Conservation (phyloP, 345 rosid species). For the Noccaea caerulescens region DNA sequence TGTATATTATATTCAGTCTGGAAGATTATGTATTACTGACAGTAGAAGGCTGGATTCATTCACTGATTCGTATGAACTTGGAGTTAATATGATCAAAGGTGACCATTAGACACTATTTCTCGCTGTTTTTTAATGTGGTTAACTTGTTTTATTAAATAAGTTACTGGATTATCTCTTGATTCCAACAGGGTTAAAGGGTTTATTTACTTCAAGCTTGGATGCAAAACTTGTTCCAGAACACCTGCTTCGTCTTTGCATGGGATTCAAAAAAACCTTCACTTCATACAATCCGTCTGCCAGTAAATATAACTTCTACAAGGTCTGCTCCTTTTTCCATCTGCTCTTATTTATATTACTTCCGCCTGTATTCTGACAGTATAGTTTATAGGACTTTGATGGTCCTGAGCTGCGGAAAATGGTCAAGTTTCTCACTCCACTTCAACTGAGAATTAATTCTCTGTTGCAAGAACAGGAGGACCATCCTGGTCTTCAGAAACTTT, state of each 20-base stretch:
- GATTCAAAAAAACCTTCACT: conserved; percentile 54
- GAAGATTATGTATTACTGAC: conserved; percentile 55
- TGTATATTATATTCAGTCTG: conserved; percentile 56
- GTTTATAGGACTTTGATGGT: conserved; percentile 72
- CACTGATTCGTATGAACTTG: conserved; percentile 66
- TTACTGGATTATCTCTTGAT: conserved; percentile 32
- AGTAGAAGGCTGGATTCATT: conserved; percentile 67
- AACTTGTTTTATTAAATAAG: conserved; percentile 5
- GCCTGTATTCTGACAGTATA: conserved; percentile 29
- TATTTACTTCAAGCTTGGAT: conserved; percentile 67
- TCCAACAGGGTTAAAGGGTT: conserved; percentile 64
- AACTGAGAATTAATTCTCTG: conserved; percentile 51
- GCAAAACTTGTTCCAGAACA: conserved; percentile 84
- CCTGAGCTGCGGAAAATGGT: conserved; percentile 75
- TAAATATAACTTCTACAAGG: conserved; percentile 91
- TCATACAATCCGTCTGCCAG: conserved; percentile 46
- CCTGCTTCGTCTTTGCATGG: conserved; percentile 70
- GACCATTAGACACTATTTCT: conserved; percentile 26
- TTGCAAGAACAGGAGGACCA: conserved; percentile 77
- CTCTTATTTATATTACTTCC: conserved; percentile 15
- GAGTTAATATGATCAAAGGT: conserved; percentile 80
- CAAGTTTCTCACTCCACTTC: conserved; percentile 59
- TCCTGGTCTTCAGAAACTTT: conserved; percentile 76
- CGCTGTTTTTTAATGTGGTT: background rate
- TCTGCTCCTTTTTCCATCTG: conserved; percentile 36